Evolutionary conservation across 1,284 basidiomycete species (phyloP).

Genomic region (Ganoderma sinense): DNA sequence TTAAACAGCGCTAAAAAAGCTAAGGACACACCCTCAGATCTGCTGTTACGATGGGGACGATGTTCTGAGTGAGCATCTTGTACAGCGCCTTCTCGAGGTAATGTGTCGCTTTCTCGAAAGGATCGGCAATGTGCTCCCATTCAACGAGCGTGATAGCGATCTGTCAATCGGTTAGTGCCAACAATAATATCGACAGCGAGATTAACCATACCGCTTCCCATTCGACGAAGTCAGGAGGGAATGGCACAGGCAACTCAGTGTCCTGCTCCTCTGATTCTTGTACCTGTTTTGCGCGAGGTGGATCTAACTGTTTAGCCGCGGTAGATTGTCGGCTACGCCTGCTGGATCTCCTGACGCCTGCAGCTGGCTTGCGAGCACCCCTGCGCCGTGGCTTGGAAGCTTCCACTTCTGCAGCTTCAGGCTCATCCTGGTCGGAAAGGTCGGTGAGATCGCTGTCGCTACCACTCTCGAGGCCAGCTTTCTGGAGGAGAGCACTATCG

Average conservation of each 20-base stretch:
- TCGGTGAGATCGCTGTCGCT: slow-evolving; percentile 77
- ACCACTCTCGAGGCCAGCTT: slow-evolving; percentile 65
- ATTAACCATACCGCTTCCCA: slow-evolving; percentile 80
- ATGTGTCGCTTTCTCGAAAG: slow-evolving; percentile 78
- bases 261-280: slow-evolving; percentile 24
- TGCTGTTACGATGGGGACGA: slow-evolving; percentile 73
- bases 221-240: slow-evolving; percentile 70
- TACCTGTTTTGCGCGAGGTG: neutral
- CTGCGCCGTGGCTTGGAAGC: slow-evolving; percentile 9
- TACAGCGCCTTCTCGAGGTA: slow-evolving; percentile 82
- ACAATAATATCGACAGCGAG: neutral
- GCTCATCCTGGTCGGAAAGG: slow-evolving; percentile 49
- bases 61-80: slow-evolving; percentile 67
- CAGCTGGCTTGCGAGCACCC: slow-evolving; percentile 3
- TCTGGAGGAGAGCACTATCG: slow-evolving; percentile 34
- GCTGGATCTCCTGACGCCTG: slow-evolving; percentile 8
- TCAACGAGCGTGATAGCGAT: slow-evolving; percentile 82
- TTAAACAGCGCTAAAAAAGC: slow-evolving; percentile 4
- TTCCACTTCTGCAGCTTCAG: slow-evolving; percentile 21
- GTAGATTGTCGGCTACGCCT: neutral
- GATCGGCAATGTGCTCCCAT: slow-evolving; percentile 79
- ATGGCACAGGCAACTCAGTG: slow-evolving; percentile 23
- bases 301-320: neutral
- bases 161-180: slow-evolving; percentile 44
- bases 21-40: slow-evolving; percentile 60